Evolutionary conservation across 1,284 basidiomycete species (phyloP).

Genomic region (Boletus nobilissimus): DNA sequence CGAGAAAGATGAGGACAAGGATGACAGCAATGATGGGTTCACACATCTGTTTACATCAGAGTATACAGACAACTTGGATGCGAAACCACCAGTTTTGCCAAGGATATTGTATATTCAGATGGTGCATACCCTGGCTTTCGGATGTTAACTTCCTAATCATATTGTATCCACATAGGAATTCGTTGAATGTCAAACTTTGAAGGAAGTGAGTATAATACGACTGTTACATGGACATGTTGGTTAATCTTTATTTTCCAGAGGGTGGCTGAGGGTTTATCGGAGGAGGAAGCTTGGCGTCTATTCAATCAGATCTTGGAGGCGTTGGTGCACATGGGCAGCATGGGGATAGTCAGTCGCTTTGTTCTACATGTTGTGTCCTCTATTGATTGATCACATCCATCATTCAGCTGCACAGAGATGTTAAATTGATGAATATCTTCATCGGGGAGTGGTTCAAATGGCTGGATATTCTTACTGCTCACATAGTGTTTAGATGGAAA

Average conservation of each 20-base stretch:
- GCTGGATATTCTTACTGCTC: not conserved
- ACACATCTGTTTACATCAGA: conserved; percentile 50
- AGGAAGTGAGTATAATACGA: conserved; percentile 62
- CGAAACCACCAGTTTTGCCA: conserved; percentile 55
- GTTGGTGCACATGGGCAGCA: conserved; percentile 87
- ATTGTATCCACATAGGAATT: conserved; percentile 67
- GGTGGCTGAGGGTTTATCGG: conserved; percentile 81
- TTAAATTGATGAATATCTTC: conserved; percentile 93
- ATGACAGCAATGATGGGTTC: conserved; percentile 52
- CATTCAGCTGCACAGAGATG: conserved; percentile 84
- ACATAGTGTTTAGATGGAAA: conserved; percentile 68
- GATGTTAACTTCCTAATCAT: not conserved
- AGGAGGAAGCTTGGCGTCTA: conserved; percentile 89
- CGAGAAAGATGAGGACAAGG: conserved; percentile 54
- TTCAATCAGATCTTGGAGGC: conserved; percentile 95
- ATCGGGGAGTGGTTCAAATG: conserved; percentile 64
- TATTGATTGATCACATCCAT: conserved; percentile 9
- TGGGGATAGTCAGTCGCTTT: conserved; percentile 72
- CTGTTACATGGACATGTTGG: not conserved
- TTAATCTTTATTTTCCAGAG: conserved; percentile 55
- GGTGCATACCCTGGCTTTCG: conserved; percentile 55
- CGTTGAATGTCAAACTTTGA: conserved; percentile 86
- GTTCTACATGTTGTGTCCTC: not conserved
- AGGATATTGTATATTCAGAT: conserved; percentile 91
- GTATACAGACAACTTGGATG: conserved; percentile 39